Conservation (phyloP, 2,329 filamentous ascomycete species). For the Pseudocercospora pini-densiflorae region DNA sequence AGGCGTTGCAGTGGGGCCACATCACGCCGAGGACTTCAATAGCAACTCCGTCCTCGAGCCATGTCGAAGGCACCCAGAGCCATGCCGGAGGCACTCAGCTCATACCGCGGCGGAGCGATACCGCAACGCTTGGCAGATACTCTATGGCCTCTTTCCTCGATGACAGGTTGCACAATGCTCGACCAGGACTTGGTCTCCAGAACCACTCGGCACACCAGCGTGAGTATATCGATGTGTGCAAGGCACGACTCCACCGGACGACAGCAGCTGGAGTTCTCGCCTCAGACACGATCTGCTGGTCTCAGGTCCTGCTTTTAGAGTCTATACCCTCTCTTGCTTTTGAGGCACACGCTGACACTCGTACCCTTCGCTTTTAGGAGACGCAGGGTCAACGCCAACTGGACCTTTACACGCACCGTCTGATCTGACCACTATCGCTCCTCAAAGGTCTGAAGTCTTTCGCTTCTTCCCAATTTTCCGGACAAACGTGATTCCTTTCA, state of each 20-base stretch:
- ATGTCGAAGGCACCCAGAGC: background rate
- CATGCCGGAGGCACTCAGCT: background rate
- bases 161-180: background rate
- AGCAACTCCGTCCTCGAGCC: background rate
- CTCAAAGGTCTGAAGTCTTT: background rate
- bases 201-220: background rate
- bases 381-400: background rate
- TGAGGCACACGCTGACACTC: too few species aligned
- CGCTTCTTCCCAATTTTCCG: background rate
- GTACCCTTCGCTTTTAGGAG: too few species aligned
- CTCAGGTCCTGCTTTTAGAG: too few species aligned
- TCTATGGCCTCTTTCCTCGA: background rate
- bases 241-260: background rate
- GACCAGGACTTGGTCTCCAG: background rate
- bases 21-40: background rate
- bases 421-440: background rate
- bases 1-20: background rate
- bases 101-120: background rate
- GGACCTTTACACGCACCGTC: background rate
- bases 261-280: too few species aligned
- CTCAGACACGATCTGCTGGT: too few species aligned
- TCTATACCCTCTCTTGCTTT: too few species aligned
- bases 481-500: background rate
- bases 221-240: slow-evolving; percentile 75
- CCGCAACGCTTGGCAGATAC: background rate